Evolutionary conservation across 108 stramenopile genomes (phyloP).

Genomic region (Nannochloropsis oceanica): DNA sequence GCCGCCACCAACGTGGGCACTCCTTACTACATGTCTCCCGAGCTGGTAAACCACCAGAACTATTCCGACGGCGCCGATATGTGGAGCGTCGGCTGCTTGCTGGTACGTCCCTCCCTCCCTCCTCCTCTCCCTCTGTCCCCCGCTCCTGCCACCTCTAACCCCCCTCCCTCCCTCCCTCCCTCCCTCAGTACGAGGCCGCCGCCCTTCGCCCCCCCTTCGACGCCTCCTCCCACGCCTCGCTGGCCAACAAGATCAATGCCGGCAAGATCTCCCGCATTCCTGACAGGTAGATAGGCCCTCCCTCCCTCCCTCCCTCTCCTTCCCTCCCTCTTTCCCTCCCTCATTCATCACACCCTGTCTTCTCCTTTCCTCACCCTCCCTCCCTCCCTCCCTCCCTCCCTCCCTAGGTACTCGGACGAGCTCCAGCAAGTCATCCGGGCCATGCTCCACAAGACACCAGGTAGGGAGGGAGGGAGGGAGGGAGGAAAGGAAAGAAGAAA

Average conservation of each 20-base stretch:
- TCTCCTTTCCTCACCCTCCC: not conserved
- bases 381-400: not conserved
- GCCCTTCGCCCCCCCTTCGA: slow-evolving; percentile 44
- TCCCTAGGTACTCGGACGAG: slow-evolving; percentile 13
- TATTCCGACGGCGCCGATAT: slow-evolving; percentile 53
- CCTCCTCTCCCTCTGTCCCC: no score
- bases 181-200: slow-evolving; percentile 25
- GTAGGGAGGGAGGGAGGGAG: not conserved
- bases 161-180: not conserved
- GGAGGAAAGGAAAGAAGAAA: no score
- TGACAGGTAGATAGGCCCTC: no score
- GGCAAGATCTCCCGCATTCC: slow-evolving; percentile 41
- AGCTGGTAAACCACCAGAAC: slow-evolving; percentile 44
- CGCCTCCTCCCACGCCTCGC: slow-evolving; percentile 40
- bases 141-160: no score
- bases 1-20: slow-evolving; percentile 41
- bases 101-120: slow-evolving; percentile 16
- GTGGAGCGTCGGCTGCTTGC: slow-evolving; percentile 40
- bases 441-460: slow-evolving; percentile 24
- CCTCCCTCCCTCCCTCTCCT: not conserved
- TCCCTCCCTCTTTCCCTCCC: not conserved
- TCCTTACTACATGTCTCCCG: slow-evolving; percentile 53
- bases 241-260: slow-evolving; percentile 46
- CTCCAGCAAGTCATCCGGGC: slow-evolving; percentile 7
- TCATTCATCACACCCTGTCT: not conserved